These are phyloP conservation scores for Rubroshorea leprosula DNA, from an alignment of 345 rosid genomes.

Conservation along the genomic window DNA sequence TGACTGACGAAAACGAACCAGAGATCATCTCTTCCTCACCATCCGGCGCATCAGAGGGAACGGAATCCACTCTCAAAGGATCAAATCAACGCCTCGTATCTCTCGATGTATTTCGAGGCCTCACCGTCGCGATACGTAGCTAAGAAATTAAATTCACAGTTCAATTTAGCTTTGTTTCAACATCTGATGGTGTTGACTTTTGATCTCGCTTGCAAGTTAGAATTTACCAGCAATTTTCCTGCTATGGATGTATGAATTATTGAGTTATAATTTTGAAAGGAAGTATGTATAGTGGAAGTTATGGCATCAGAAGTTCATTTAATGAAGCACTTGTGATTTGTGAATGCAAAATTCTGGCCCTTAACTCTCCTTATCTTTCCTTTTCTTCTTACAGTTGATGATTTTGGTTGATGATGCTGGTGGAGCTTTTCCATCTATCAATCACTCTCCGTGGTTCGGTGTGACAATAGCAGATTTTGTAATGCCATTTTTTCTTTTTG, in stretches of 20 bases:
- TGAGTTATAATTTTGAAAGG: neutral
- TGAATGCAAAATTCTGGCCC: neutral
- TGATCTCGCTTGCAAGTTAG: neutral
- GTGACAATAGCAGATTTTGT: constrained; percentile 54
- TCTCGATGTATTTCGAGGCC: constrained; percentile 59
- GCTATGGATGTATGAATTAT: neutral
- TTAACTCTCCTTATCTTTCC: neutral
- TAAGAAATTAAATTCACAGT: neutral
- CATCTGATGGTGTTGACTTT: neutral
- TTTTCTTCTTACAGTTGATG: constrained; percentile 37
- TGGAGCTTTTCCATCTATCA: constrained; percentile 52
- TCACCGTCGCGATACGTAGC: constrained; percentile 43
- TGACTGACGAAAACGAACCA: neutral
- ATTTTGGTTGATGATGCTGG: constrained; percentile 61
- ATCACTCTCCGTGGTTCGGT: constrained; percentile 63
- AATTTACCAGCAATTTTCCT: neutral
- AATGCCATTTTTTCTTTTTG: constrained; percentile 57
- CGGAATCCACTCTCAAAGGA: neutral
- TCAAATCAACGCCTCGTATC: constrained; percentile 39
- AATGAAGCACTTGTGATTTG: too few relatives aligned
- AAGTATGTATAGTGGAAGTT: neutral
- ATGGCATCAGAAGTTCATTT: neutral
- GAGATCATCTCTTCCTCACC: constrained; percentile 16
- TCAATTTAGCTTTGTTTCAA: neutral
- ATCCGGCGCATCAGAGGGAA: constrained; percentile 15